Conservation (phyloP, 495 filamentous ascomycete genomes). For the Evansstolkia leycettana region DNA sequence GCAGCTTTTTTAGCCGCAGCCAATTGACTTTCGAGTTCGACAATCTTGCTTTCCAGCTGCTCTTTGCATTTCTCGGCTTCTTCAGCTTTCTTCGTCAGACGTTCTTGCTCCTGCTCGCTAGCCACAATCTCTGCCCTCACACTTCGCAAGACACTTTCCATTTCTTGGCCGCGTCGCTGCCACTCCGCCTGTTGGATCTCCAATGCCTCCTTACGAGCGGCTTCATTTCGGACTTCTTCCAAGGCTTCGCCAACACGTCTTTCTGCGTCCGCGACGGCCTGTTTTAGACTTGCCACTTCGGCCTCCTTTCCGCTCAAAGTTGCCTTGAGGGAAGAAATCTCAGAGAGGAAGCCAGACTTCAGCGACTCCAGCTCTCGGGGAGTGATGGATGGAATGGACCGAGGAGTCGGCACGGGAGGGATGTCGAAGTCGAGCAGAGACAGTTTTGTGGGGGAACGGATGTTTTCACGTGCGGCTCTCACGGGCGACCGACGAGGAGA, state of each 20-base stretch:
- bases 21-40: constrained; percentile 63
- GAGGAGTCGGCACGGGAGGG: constrained; percentile 76
- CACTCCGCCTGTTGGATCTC: constrained; percentile 70
- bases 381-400: constrained; percentile 81
- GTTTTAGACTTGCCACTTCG: constrained; percentile 72
- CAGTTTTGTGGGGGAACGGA: constrained; percentile 24
- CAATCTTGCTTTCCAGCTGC: constrained; percentile 37
- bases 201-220: constrained; percentile 51
- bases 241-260: constrained; percentile 76
- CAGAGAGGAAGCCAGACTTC: constrained; percentile 77
- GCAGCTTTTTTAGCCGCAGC: constrained; percentile 46
- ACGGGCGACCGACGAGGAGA: constrained; percentile 36
- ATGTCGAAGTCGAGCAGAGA: constrained; percentile 86
- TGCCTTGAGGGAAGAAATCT: constrained; percentile 82
- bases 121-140: constrained; percentile 72
- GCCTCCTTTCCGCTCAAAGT: constrained; percentile 84
- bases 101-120: constrained; percentile 63
- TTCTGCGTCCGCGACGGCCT: constrained; percentile 79
- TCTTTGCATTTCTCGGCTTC: constrained; percentile 63
- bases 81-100: constrained; percentile 54
- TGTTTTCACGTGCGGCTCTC: constrained; percentile 19
- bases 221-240: constrained; percentile 68
- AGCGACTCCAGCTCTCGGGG: constrained; percentile 84
- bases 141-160: constrained; percentile 66
- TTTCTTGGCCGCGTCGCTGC: constrained; percentile 72